phyloP scores from a whole-genome alignment of 2,329 filamentous ascomycete genomes.

The Cladosporium sp. region DNA sequence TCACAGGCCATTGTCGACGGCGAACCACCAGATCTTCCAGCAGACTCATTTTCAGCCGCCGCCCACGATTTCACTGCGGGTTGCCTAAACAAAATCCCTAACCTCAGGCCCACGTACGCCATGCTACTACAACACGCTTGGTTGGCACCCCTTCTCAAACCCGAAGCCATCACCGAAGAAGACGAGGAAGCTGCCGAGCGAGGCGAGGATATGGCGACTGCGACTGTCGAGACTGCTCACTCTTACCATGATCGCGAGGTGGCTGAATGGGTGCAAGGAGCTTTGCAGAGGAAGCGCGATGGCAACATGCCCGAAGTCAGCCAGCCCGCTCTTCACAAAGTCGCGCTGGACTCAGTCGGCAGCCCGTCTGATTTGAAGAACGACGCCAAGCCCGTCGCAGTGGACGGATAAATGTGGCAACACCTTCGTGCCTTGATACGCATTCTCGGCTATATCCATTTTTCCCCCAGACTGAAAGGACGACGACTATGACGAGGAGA shows the following conservation, averaged over 20 bases:
- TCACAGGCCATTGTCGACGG: slow-evolving; percentile 91
- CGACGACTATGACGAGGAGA: not conserved
- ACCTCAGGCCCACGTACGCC: slow-evolving; percentile 87
- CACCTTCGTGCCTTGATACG: not conserved
- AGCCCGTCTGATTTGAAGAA: slow-evolving; percentile 5
- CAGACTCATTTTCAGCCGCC: slow-evolving; percentile 69
- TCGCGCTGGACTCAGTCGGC: slow-evolving; percentile 64
- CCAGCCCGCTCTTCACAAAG: slow-evolving; percentile 83
- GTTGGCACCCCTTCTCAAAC: slow-evolving; percentile 72
- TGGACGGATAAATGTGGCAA: not conserved
- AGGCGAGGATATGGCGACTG: slow-evolving; percentile 15
- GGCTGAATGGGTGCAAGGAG: slow-evolving; percentile 73
- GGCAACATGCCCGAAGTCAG: slow-evolving; percentile 53
- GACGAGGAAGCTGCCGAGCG: slow-evolving; percentile 55
- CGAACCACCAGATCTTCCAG: slow-evolving; percentile 83
- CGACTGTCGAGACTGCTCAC: slow-evolving; percentile 32
- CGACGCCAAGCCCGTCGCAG: slow-evolving; percentile 6
- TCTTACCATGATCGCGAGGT: slow-evolving; percentile 68
- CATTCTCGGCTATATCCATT: not conserved
- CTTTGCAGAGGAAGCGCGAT: slow-evolving; percentile 62
- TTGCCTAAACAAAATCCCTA: slow-evolving; percentile 89
- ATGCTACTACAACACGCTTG: slow-evolving; percentile 87
- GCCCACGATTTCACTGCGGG: slow-evolving; percentile 83
- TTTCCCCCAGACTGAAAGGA: not conserved
- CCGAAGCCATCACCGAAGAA: slow-evolving; percentile 68